Conservation (phyloP, 2,329 filamentous ascomycete genomes). For the Basipetospora sp. region DNA sequence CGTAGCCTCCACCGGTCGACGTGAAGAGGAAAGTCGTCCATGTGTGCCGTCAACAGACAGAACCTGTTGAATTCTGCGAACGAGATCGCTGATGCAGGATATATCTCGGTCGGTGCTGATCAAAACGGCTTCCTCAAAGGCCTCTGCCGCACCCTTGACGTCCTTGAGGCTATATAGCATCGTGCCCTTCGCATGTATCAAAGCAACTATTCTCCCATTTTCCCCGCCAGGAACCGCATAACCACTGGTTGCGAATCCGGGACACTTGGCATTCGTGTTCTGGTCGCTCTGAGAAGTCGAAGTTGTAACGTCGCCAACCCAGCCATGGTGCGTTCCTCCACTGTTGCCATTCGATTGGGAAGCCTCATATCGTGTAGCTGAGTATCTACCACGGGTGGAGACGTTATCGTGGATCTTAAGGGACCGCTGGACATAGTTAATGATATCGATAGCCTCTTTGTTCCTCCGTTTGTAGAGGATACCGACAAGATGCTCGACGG, state of each 20-base stretch:
- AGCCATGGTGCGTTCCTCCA: too few species aligned
- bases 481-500: slow-evolving; percentile 84
- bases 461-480: slow-evolving; percentile 72
- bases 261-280: neutral
- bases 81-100: slow-evolving; percentile 60
- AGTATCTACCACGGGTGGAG: too few species aligned
- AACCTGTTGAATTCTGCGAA: slow-evolving; percentile 60
- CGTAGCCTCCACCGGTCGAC: neutral
- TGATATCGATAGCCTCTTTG: slow-evolving; percentile 73
- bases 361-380: too few species aligned
- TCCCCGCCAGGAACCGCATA: slow-evolving; percentile 74
- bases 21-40: neutral
- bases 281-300: neutral
- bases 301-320: neutral
- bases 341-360: too few species aligned
- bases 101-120: slow-evolving; percentile 65
- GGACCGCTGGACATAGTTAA: slow-evolving; percentile 67
- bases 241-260: slow-evolving; percentile 42
- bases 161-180: slow-evolving; percentile 88
- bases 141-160: slow-evolving; percentile 62
- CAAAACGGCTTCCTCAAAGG: slow-evolving; percentile 88
- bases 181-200: slow-evolving; percentile 95
- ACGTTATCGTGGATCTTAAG: slow-evolving; percentile 32
- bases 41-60: slow-evolving; percentile 31
- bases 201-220: slow-evolving; percentile 81